phyloP scores from a whole-genome alignment of 2,329 filamentous ascomycete genomes.

The Scopulariopsis brevicaulis region DNA sequence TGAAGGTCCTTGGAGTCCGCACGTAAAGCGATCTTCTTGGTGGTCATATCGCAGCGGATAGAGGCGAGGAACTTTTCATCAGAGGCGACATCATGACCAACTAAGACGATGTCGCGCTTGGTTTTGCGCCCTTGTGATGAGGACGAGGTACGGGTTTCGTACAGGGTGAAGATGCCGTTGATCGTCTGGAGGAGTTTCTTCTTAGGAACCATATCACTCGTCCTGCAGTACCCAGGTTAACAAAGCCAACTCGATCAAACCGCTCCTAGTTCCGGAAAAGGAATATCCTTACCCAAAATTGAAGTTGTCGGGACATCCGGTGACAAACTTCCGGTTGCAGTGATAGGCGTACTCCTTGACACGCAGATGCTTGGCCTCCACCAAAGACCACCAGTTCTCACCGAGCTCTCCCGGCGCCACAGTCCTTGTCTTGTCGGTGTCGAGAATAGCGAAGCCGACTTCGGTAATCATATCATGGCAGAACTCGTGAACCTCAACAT shows the following conservation, averaged over 20 bases:
- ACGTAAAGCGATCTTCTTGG: slow-evolving; percentile 44
- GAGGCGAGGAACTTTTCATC: slow-evolving; percentile 59
- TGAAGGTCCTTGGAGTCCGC: slow-evolving; percentile 67
- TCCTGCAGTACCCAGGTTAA: slow-evolving; percentile 14
- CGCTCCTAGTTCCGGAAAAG: not conserved
- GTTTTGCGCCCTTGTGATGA: slow-evolving; percentile 8
- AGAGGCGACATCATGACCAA: slow-evolving; percentile 60
- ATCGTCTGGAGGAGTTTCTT: slow-evolving; percentile 22
- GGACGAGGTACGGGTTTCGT: slow-evolving; percentile 6
- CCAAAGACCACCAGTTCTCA: slow-evolving; percentile 52
- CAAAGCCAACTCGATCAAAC: not conserved
- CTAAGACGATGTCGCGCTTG: slow-evolving; percentile 52
- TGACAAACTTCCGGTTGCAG: slow-evolving; percentile 56
- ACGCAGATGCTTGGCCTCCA: slow-evolving; percentile 65
- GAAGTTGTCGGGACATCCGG: slow-evolving; percentile 63
- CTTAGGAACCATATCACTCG: slow-evolving; percentile 26
- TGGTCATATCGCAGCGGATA: slow-evolving; percentile 50
- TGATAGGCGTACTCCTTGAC: slow-evolving; percentile 57
- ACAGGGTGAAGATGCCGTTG: slow-evolving; percentile 20
- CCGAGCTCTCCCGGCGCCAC: slow-evolving; percentile 50
- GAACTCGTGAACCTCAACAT: slow-evolving; percentile 72
- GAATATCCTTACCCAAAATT: slow-evolving; percentile 53
- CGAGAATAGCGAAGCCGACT: slow-evolving; percentile 71
- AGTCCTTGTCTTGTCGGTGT: slow-evolving; percentile 46
- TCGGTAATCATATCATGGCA: slow-evolving; percentile 63